Conservation (phyloP, 225 moss, liverwort and hornwort species). For the Pseudoscleropodium purum region DNA sequence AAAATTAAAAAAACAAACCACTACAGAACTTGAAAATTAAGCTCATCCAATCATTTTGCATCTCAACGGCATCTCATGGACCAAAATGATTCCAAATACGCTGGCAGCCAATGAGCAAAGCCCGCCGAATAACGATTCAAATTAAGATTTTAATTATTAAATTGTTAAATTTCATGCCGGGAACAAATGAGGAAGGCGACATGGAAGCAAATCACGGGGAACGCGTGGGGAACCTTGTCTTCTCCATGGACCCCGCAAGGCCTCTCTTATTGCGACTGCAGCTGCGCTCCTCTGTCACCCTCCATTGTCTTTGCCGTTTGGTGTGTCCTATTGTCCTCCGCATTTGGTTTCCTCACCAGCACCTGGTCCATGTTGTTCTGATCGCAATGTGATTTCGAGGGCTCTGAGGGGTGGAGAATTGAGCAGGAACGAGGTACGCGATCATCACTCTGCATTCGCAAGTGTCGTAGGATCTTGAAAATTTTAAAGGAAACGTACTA, state of each 20-base stretch:
- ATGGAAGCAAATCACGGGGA: not conserved
- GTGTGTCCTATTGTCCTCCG: not conserved
- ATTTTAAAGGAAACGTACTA: not conserved
- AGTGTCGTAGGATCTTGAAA: not conserved
- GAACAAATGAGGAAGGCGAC: not conserved
- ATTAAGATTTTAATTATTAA: not conserved
- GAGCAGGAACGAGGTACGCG: not conserved
- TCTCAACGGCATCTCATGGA: not conserved
- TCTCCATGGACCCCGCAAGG: not conserved
- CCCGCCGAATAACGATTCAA: not conserved
- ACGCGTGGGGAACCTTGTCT: not conserved
- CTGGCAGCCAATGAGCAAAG: not conserved
- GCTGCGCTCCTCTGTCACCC: not conserved
- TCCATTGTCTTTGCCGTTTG: not conserved
- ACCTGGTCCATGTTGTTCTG: slow-evolving; percentile 8
- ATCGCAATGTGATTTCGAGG: not conserved
- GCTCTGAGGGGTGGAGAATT: slow-evolving; percentile 2
- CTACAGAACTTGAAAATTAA: not conserved
- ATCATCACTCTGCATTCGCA: not conserved
- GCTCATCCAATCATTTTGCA: not conserved
- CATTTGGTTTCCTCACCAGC: not conserved
- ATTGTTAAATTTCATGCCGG: not conserved
- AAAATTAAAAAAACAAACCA: no score
- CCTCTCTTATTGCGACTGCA: slow-evolving; percentile 26
- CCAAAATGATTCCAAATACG: not conserved